These are phyloP conservation scores for Tylopilus vinaceipallidus DNA, from an alignment of 768 basidiomycete species.

Conservation along the genomic window DNA sequence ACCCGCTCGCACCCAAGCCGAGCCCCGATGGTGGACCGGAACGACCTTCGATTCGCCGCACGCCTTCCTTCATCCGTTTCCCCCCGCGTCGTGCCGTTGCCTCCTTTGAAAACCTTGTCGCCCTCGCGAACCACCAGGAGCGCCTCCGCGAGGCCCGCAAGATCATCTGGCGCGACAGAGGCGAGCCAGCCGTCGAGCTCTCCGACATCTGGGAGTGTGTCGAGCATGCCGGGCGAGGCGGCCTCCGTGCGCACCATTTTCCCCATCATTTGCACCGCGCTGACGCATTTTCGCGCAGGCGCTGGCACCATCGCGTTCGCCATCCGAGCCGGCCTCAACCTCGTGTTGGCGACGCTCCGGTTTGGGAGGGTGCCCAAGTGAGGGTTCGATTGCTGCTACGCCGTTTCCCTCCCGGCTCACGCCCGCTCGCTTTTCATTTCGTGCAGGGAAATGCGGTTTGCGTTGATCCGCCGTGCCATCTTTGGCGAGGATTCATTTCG, in stretches of 20 bases:
- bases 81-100: slow-evolving; percentile 58
- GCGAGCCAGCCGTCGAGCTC: slow-evolving; percentile 72
- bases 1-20: not conserved
- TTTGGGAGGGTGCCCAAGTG: slow-evolving; percentile 68
- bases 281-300: slow-evolving; percentile 44
- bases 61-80: slow-evolving; percentile 44
- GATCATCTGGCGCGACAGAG: slow-evolving; percentile 79
- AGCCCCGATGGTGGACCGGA: not conserved
- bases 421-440: not conserved
- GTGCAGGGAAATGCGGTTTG: slow-evolving; percentile 57
- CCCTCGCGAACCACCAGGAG: slow-evolving; percentile 82
- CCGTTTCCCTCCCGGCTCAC: not conserved
- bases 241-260: slow-evolving; percentile 59
- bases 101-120: slow-evolving; percentile 83
- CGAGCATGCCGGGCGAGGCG: slow-evolving; percentile 69
- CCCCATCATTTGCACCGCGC: not conserved
- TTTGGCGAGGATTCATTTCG: slow-evolving; percentile 82
- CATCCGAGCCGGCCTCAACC: slow-evolving; percentile 79
- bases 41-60: slow-evolving; percentile 15
- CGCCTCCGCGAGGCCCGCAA: slow-evolving; percentile 67
- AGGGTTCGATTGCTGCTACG: slow-evolving; percentile 14
- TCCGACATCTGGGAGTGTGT: slow-evolving; percentile 61
- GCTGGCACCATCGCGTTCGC: slow-evolving; percentile 79
- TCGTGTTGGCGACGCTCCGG: slow-evolving; percentile 74
- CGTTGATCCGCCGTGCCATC: slow-evolving; percentile 74